These are phyloP conservation scores for Penicillium italicum DNA, from an alignment of 2,329 filamentous ascomycete species.

Conservation along the genomic window DNA sequence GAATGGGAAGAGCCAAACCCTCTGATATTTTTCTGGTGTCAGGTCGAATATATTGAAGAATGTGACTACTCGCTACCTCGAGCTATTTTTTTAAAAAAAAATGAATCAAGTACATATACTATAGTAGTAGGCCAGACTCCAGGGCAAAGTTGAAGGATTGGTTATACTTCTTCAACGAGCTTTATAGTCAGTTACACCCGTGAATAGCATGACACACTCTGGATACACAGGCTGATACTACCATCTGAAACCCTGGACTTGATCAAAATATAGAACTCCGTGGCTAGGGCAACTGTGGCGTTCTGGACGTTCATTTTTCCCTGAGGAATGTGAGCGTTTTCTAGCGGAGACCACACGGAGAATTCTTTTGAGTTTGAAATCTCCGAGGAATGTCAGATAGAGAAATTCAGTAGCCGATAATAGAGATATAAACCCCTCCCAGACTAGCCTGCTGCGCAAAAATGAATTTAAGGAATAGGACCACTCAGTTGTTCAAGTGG, in stretches of 20 bases:
- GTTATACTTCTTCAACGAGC: background rate
- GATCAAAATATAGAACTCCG: background rate
- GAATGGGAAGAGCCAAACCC: background rate
- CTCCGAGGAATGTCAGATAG: background rate
- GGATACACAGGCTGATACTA: background rate
- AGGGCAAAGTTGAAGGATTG: background rate
- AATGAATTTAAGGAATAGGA: background rate
- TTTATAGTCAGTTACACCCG: background rate
- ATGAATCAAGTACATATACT: background rate
- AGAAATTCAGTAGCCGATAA: background rate
- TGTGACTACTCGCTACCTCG: background rate
- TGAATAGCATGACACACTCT: background rate
- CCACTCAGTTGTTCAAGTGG: background rate
- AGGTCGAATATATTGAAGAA: background rate
- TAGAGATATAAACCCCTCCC: background rate
- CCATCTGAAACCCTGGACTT: background rate
- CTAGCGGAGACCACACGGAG: background rate
- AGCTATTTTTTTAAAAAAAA: background rate
- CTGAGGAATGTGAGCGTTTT: background rate
- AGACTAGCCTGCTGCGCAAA: too few species aligned
- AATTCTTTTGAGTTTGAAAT: background rate
- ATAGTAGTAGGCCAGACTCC: background rate
- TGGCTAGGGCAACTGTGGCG: background rate
- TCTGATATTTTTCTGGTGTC: background rate
- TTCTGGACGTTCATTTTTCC: background rate